phyloP scores from a whole-genome alignment of 2,329 filamentous ascomycete species.

The Cadophora sp. region DNA sequence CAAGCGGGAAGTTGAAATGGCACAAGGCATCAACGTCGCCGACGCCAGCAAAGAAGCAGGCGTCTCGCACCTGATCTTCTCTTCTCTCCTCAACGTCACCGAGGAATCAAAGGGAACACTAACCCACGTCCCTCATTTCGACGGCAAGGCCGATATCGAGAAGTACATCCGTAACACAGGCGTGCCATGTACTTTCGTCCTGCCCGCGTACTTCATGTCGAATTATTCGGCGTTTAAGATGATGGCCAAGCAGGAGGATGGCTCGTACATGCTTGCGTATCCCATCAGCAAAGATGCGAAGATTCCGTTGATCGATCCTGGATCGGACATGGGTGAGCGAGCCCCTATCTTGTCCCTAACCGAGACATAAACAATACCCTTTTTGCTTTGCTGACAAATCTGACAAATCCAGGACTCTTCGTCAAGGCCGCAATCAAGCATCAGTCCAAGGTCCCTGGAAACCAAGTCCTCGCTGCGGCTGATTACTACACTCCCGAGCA shows the following conservation, averaged over 20 bases:
- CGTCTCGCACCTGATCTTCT: slow-evolving; percentile 52
- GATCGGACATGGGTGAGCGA: slow-evolving; percentile 39
- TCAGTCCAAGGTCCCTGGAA: slow-evolving; percentile 52
- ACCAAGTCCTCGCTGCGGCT: slow-evolving; percentile 53
- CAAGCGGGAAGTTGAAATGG: slow-evolving; percentile 21
- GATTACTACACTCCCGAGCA: slow-evolving; percentile 47
- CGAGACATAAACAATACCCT: too few relatives aligned
- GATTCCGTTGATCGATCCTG: slow-evolving; percentile 43
- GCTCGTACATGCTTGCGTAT: slow-evolving; percentile 30
- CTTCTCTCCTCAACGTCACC: slow-evolving; percentile 48
- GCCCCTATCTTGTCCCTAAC: too few relatives aligned
- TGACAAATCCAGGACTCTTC: neutral
- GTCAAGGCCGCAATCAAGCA: slow-evolving; percentile 51
- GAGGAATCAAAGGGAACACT: slow-evolving; percentile 46
- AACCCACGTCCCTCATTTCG: slow-evolving; percentile 45
- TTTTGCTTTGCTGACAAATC: neutral
- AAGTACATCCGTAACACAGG: slow-evolving; percentile 47
- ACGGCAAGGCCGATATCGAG: slow-evolving; percentile 46
- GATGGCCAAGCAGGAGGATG: slow-evolving; percentile 40
- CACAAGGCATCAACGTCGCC: slow-evolving; percentile 50
- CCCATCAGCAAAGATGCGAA: slow-evolving; percentile 34
- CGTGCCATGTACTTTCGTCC: slow-evolving; percentile 53
- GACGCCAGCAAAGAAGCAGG: slow-evolving; percentile 50
- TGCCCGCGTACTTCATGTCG: slow-evolving; percentile 45
- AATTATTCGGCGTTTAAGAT: slow-evolving; percentile 1